Conservation (phyloP, 345 rosid species). For the Lepidium aucheri region DNA sequence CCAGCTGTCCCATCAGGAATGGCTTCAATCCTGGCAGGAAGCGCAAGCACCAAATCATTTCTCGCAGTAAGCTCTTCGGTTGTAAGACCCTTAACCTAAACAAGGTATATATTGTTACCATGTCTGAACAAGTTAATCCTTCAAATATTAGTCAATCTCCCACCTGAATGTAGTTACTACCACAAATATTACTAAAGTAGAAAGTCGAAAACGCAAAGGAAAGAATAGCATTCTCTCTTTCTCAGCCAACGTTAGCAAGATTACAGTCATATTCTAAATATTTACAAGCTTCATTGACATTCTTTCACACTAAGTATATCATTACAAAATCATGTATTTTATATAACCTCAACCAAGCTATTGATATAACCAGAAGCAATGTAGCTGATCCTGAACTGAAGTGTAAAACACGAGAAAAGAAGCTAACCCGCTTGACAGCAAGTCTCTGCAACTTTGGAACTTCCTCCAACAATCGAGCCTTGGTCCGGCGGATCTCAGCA, state of each 20-base stretch:
- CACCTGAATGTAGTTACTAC: constrained; percentile 1
- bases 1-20: constrained; percentile 91
- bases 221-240: neutral
- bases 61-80: constrained; percentile 85
- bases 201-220: neutral
- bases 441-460: constrained; percentile 88
- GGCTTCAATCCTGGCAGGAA: constrained; percentile 85
- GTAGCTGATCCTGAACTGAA: neutral
- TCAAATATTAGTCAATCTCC: neutral
- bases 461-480: constrained; percentile 84
- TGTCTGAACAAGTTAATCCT: neutral
- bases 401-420: constrained; percentile 1
- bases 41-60: constrained; percentile 84
- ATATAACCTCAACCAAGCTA: neutral
- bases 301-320: neutral
- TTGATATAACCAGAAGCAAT: neutral
- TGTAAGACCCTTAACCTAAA: constrained; percentile 85
- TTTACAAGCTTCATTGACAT: neutral
- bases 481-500: constrained; percentile 93
- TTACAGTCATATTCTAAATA: neutral
- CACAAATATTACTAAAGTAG: neutral
- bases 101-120: neutral
- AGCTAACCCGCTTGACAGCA: constrained; percentile 75
- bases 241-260: neutral
- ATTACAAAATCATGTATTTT: neutral